Base-by-base conservation (phyloP, 306 rosid genomes). In the Comarum palustre region DNA sequence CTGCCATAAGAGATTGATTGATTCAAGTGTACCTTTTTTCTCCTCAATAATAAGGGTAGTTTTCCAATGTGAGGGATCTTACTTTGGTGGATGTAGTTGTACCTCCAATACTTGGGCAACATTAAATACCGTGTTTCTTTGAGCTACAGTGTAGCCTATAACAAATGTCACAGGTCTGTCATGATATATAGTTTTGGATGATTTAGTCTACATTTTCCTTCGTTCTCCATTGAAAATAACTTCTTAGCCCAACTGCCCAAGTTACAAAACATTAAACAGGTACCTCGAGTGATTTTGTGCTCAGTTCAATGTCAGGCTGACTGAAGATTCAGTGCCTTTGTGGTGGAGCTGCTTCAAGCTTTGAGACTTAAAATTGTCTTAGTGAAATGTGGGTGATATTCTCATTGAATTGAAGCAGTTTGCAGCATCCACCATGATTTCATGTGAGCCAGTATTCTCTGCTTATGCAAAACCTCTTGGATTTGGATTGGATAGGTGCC, bases 1-100 rank as follows among this genome's bases (percentile, higher is more conserved):
- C 97, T 74, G 77, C 87, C 79, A 52, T 84, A 75, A 89, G 88
- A 90, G 80, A 73, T 64, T 61, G 54, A 29, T 72, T 19, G 61
- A 6, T 57, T 19, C 15, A 41, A 8, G n/a, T n/a, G n/a, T n/a
- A n/a, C 43, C 77, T 54, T 54, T 45, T 74, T 38, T 77, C 67
- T 77, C 69, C 81, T 65, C 16, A 29, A 75, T 74, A 70, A 77
- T 68, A 84, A 84, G 74, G 83, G 31, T 16, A 39, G 12, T 73
- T 36, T 81, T 79, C 32, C 8, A 6, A 5, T 46, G 32, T 62
- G 66, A 60, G 29, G 19, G 54, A 69, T 57, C 41, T 58, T 72
- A 57, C 38, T 60, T n/a, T 66, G 75, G 72, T 29, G 4, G 27
- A 50, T 32, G 66, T 36, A 29, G 38, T 66, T 54, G 64, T 52